A percentile compares a stretch with the other conserved stretches of the same genome.
phyloP scores from a whole-genome alignment of 2,329 filamentous ascomycete species.

The Sarocladium strictum region DNA sequence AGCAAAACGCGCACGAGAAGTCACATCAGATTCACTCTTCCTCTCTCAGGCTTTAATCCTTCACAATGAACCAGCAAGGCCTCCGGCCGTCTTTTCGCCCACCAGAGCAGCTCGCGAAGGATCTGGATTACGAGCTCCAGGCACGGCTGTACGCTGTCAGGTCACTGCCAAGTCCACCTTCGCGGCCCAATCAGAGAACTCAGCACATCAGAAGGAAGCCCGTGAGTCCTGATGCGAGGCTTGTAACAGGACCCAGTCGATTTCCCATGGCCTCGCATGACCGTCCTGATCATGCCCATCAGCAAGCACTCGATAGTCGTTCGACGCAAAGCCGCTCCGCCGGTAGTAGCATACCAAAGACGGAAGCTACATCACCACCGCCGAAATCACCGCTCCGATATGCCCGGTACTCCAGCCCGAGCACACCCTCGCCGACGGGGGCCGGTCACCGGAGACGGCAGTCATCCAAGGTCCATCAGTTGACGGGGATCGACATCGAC shows the following conservation, averaged over 20 bases:
- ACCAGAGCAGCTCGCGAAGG: not conserved
- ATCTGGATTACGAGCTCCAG: not conserved
- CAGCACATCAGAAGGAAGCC: slow-evolving; percentile 3
- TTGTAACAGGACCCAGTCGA: not conserved
- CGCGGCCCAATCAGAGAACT: not conserved
- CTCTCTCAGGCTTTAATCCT: not conserved
- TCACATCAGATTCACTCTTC: not conserved
- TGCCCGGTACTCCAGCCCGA: not conserved
- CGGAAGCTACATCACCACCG: not conserved
- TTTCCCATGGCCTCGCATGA: not conserved
- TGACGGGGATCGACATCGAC: slow-evolving; percentile 34
- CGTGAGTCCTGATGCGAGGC: not conserved
- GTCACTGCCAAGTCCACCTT: slow-evolving; percentile 14
- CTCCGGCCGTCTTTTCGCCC: not conserved
- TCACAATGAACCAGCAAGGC: not conserved
- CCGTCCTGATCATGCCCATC: not conserved
- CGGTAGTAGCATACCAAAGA: not conserved
- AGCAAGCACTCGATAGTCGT: not conserved
- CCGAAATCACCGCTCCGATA: slow-evolving; percentile 9
- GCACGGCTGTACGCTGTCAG: slow-evolving; percentile 14
- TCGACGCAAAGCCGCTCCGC: not conserved
- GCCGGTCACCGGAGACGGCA: slow-evolving; percentile 21
- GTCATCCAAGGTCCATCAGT: slow-evolving; percentile 31
- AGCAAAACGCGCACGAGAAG: not conserved
- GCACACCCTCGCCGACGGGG: not conserved